Evolutionary conservation across 2,329 filamentous ascomycete genomes (phyloP).

Genomic region (Colletotrichum zoysiae): DNA sequence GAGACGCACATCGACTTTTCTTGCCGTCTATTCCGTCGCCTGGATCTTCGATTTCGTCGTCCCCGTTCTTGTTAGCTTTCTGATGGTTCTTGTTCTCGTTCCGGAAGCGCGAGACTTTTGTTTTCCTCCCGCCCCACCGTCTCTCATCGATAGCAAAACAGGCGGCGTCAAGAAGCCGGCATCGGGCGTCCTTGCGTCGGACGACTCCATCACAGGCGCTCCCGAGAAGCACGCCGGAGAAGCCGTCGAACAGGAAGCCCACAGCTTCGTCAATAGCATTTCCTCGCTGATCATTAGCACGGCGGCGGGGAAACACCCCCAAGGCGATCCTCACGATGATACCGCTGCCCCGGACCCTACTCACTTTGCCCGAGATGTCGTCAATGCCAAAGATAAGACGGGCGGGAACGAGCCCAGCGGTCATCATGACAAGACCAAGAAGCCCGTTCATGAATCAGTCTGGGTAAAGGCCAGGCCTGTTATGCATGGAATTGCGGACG

Average conservation of each 20-base stretch:
- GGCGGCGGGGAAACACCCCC: slow-evolving; percentile 81
- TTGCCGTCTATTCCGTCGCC: slow-evolving; percentile 68
- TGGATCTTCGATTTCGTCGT: slow-evolving; percentile 81
- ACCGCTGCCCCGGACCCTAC: slow-evolving; percentile 66
- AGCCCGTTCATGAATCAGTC: slow-evolving; percentile 81
- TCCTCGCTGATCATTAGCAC: slow-evolving; percentile 77
- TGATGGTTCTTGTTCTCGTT: slow-evolving; percentile 76
- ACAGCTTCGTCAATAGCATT: slow-evolving; percentile 82
- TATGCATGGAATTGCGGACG: slow-evolving; percentile 69
- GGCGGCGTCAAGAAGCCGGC: slow-evolving; percentile 83
- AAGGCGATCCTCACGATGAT: slow-evolving; percentile 69
- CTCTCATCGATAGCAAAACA: slow-evolving; percentile 76
- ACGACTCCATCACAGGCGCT: slow-evolving; percentile 83
- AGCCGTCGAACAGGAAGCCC: slow-evolving; percentile 85
- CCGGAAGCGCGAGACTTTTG: slow-evolving; percentile 71
- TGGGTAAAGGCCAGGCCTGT: slow-evolving; percentile 81
- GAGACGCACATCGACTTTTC: slow-evolving; percentile 74
- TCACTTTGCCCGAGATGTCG: slow-evolving; percentile 52
- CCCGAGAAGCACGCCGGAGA: slow-evolving; percentile 87
- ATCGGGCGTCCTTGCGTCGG: slow-evolving; percentile 80
- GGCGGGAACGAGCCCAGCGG: slow-evolving; percentile 61
- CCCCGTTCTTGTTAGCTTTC: slow-evolving; percentile 68
- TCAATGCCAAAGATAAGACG: slow-evolving; percentile 57
- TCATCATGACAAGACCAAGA: slow-evolving; percentile 80
- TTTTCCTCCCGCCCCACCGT: slow-evolving; percentile 83